Conservation (phyloP, 495 filamentous ascomycete genomes). For the Neurospora sp. region DNA sequence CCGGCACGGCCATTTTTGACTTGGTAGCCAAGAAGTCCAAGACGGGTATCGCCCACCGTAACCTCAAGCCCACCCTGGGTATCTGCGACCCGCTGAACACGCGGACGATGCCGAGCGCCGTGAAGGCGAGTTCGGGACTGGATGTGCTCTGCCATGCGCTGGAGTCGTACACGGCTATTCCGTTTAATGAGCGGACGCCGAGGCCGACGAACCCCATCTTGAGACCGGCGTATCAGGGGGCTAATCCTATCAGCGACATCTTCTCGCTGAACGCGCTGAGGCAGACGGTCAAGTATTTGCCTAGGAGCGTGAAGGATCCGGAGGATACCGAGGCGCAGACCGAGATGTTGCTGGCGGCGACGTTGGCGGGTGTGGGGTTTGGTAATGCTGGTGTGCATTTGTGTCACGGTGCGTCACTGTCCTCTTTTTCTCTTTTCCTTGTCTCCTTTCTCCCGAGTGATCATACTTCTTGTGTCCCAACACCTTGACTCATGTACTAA, state of each 20-base stretch:
- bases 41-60: conserved; percentile 89
- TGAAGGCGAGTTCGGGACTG: conserved; percentile 77
- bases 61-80: conserved; percentile 88
- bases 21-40: conserved; percentile 80
- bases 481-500: not conserved
- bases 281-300: conserved; percentile 80
- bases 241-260: conserved; percentile 94
- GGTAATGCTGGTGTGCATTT: conserved; percentile 96
- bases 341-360: conserved; percentile 91
- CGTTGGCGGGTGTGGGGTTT: conserved; percentile 89
- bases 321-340: conserved; percentile 85
- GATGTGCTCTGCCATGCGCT: conserved; percentile 92
- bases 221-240: conserved; percentile 89
- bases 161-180: conserved; percentile 94
- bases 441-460: not conserved
- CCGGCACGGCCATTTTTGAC: conserved; percentile 96
- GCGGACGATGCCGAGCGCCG: conserved; percentile 85
- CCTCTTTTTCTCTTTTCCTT: not conserved
- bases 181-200: conserved; percentile 73
- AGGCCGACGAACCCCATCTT: conserved; percentile 83
- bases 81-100: conserved; percentile 96
- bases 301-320: conserved; percentile 71
- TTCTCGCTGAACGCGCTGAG: conserved; percentile 79
- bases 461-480: not conserved
- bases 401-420: conserved; percentile 58